Base-by-base conservation (phyloP, 306 rosid species). In the Mimosa bimucronata region DNA sequence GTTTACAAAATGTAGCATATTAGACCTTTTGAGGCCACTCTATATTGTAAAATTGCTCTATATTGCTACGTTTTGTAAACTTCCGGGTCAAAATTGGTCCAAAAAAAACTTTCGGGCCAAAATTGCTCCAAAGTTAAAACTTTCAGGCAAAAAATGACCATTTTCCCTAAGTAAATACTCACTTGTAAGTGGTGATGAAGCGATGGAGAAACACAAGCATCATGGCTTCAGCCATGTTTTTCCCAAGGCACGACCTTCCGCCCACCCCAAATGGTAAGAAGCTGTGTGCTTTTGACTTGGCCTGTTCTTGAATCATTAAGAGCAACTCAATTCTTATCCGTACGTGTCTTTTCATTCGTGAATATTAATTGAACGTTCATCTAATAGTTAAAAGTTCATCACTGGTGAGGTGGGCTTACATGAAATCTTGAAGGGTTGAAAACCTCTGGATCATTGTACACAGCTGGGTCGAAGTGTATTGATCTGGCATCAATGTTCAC, bases 241-340 rank as follows among this genome's bases (percentile, higher is more conserved):
- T 90, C 79, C 98, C 98, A 0, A 92, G 89, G 67, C 98, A 95
- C 15, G 88, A 85, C 85, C 98, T 95, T 77, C 92, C 92, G 84
- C 98, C 98, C 90, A 91, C 83, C 19, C 98, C 98, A 89, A 95
- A 92, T 11, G 96, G 97, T 75, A 93, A 73, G 89, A 95, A 92
- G 86, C 92, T 86, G 85, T 88, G 85, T 14, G 91, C 80, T 72
- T 81, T 94, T 77, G 89, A 77, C 25, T 90, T 92, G 18, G 60
- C 92, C 97, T 90, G 85, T 34, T 65, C 50, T 65, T 60, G 34
- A 67, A 83, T 60, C 37, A 25, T 34, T 34, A 15, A 29, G 2
- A 13, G 31, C 37, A 53, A 53, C 60, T 53, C 60, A 53, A 29
- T 15, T 13, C 34, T 60, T 12, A 11, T 26, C 8, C 55, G 1